Evolutionary conservation across 306 rosid genomes (phyloP).

Genomic region (Herpetospermum pedunculosum): DNA sequence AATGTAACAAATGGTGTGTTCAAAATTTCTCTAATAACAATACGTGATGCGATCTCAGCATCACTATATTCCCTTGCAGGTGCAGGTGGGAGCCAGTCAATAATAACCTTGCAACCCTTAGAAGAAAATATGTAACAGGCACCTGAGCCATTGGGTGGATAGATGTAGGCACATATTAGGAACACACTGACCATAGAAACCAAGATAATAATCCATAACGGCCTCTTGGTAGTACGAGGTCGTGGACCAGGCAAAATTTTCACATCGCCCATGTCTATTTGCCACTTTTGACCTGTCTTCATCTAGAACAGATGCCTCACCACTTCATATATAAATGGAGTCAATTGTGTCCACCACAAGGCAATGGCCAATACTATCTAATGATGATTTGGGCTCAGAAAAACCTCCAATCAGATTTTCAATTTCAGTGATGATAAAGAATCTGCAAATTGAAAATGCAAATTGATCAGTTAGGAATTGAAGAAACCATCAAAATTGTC

Average conservation of each 20-base stretch:
- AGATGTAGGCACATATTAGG: slow-evolving; percentile 71
- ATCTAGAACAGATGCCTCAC: slow-evolving; percentile 39
- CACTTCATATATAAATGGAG: slow-evolving; percentile 22
- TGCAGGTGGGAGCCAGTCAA: slow-evolving; percentile 80
- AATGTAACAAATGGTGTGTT: slow-evolving; percentile 30
- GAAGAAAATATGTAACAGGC: slow-evolving; percentile 81
- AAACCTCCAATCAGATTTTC: neutral
- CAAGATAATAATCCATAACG: slow-evolving; percentile 81
- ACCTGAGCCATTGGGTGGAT: slow-evolving; percentile 53
- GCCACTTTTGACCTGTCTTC: slow-evolving; percentile 73
- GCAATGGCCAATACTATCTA: neutral
- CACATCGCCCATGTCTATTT: slow-evolving; percentile 63
- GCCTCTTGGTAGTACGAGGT: slow-evolving; percentile 75
- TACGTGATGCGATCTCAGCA: slow-evolving; percentile 71
- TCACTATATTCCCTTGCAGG: slow-evolving; percentile 71
- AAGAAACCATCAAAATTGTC: neutral
- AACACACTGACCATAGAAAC: slow-evolving; percentile 69
- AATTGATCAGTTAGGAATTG: neutral
- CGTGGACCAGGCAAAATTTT: slow-evolving; percentile 71
- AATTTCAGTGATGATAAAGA: neutral
- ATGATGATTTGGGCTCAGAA: neutral
- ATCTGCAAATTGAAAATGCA: slow-evolving; percentile 4
- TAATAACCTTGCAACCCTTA: slow-evolving; percentile 54
- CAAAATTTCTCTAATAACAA: slow-evolving; percentile 67
- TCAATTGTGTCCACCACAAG: neutral